phyloP scores from a whole-genome alignment of 768 basidiomycete genomes.

The Phaeotremella skinneri region DNA sequence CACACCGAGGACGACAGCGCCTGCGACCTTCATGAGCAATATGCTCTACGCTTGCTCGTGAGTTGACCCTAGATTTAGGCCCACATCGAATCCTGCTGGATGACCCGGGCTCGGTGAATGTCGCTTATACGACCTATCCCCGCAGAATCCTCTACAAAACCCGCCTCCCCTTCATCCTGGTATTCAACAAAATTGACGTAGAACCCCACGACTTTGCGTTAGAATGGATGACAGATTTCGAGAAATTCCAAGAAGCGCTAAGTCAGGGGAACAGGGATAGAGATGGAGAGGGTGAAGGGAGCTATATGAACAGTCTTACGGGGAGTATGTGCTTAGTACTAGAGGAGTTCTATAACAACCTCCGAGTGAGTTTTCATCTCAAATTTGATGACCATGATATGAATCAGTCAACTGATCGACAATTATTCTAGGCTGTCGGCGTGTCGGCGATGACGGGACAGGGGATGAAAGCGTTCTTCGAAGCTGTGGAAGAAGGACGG shows the following conservation, averaged over 20 bases:
- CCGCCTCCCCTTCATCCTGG: slow-evolving; percentile 90
- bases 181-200: slow-evolving; percentile 98
- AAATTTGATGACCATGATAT: not conserved
- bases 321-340: slow-evolving; percentile 97
- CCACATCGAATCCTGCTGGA: too few species aligned
- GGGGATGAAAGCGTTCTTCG: slow-evolving; percentile 86
- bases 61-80: slow-evolving; percentile 33
- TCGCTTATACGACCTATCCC: not conserved
- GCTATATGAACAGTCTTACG: slow-evolving; percentile 98
- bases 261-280: slow-evolving; percentile 68
- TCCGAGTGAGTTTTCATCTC: slow-evolving; percentile 62
- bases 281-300: slow-evolving; percentile 67
- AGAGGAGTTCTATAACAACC: slow-evolving; percentile 96
- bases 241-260: slow-evolving; percentile 85
- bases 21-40: slow-evolving; percentile 99
- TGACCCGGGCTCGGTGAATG: too few species aligned
- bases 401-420: not conserved
- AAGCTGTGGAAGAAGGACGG: slow-evolving; percentile 81
- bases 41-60: slow-evolving; percentile 99
- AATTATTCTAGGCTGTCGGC: slow-evolving; percentile 70
- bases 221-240: slow-evolving; percentile 98
- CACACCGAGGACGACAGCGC: slow-evolving; percentile 82
- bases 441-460: slow-evolving; percentile 96
- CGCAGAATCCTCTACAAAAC: slow-evolving; percentile 94
- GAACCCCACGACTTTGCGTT: slow-evolving; percentile 84